These are phyloP conservation scores for Pneumocystis canis DNA, from an alignment of 1,139 yeast genomes.

Conservation along the genomic window DNA sequence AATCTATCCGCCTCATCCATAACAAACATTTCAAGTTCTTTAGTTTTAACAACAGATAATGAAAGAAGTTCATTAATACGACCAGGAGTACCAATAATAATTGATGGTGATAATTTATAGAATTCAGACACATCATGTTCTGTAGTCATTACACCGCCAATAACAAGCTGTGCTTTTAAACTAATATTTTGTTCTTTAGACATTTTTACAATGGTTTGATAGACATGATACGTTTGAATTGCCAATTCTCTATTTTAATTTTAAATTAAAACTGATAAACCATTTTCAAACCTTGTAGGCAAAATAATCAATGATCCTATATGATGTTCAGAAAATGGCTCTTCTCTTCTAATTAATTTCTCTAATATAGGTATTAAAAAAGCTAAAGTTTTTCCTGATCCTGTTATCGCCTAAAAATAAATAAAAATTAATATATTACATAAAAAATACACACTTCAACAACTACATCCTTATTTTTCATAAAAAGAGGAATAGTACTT, in stretches of 20 bases:
- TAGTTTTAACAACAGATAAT: conserved; percentile 19
- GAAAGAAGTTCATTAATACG: conserved; percentile 60
- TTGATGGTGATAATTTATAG: conserved; percentile 43
- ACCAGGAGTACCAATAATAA: conserved; percentile 88
- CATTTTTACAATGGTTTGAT: conserved; percentile 43
- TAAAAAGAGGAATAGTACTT: conserved; percentile 72
- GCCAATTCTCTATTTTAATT: conserved; percentile 75
- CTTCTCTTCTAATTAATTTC: conserved; percentile 20
- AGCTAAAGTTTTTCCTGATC: conserved; percentile 89
- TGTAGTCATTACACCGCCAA: conserved; percentile 59
- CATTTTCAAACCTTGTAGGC: conserved; percentile 40
- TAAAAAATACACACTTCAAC: conserved; percentile 36
- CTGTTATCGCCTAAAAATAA: conserved; percentile 54
- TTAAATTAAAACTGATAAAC: not conserved
- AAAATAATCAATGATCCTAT: conserved; percentile 61
- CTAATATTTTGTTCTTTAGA: conserved; percentile 3
- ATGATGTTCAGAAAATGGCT: conserved; percentile 32
- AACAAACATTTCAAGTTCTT: conserved; percentile 55
- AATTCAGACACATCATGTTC: conserved; percentile 61
- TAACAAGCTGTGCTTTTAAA: conserved; percentile 52
- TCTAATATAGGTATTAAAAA: conserved; percentile 73
- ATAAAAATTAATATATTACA: conserved; percentile 16
- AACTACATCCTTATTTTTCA: conserved; percentile 87
- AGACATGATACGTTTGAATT: conserved; percentile 58
- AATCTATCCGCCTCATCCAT: conserved; percentile 89